Evolutionary conservation across 2,329 filamentous ascomycete genomes (phyloP).

Genomic region (Botrytis fragariae): DNA sequence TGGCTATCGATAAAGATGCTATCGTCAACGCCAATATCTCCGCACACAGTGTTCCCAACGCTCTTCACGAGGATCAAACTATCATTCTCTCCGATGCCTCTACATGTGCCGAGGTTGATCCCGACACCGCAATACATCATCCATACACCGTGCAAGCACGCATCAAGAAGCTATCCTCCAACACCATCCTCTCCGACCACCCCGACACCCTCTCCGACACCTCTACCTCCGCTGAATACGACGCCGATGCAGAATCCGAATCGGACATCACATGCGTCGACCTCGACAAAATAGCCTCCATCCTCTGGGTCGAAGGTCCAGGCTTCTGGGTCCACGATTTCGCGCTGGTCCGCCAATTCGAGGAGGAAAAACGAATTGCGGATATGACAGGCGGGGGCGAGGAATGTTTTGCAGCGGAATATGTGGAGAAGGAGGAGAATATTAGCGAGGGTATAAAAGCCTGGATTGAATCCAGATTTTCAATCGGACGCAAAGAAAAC

Average conservation of each 20-base stretch:
- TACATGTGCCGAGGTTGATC: background rate
- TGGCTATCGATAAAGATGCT: background rate
- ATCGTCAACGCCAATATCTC: background rate
- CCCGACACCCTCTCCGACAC: too few relatives aligned
- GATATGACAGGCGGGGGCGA: background rate
- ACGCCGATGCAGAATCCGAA: too few relatives aligned
- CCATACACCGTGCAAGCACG: too few relatives aligned
- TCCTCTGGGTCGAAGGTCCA: background rate
- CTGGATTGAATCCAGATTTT: background rate
- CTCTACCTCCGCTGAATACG: too few relatives aligned
- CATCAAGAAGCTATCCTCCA: too few relatives aligned
- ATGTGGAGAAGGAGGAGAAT: background rate
- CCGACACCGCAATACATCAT: too few relatives aligned
- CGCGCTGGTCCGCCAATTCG: background rate
- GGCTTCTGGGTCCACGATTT: background rate
- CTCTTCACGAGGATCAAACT: background rate
- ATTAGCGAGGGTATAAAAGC: background rate
- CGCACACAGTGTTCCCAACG: fast-evolving
- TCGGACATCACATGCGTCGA: too few relatives aligned
- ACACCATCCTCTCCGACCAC: too few relatives aligned
- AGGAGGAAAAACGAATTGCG: background rate
- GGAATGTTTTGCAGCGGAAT: background rate
- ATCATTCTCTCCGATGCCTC: background rate
- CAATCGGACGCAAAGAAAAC: fast-evolving
- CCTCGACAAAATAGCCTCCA: too few relatives aligned